These are phyloP conservation scores for Annulohypoxylon maeteangense DNA, from an alignment of 495 filamentous ascomycete species.

Conservation along the genomic window DNA sequence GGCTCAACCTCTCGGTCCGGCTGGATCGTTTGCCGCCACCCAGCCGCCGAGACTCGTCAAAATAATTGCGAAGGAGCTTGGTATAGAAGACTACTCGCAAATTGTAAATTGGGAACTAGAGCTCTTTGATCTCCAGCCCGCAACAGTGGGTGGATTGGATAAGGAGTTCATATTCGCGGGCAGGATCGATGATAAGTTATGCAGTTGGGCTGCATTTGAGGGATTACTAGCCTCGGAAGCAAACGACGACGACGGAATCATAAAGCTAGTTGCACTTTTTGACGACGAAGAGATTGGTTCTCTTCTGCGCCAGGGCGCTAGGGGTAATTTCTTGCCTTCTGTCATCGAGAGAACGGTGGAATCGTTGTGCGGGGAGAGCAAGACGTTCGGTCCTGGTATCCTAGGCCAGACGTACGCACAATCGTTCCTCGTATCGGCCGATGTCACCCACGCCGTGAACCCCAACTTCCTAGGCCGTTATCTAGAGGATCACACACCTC, in stretches of 20 bases:
- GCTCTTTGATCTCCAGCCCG: constrained; percentile 90
- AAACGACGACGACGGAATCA: constrained; percentile 62
- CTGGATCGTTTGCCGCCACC: constrained; percentile 75
- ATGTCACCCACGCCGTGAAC: constrained; percentile 94
- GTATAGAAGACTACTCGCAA: constrained; percentile 70
- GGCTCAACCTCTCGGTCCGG: constrained; percentile 53
- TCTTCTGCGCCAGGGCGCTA: constrained; percentile 87
- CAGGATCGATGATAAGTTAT: constrained; percentile 96
- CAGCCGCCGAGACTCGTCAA: constrained; percentile 87
- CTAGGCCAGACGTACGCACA: constrained; percentile 88
- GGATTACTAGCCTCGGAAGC: constrained; percentile 75
- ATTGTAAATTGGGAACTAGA: constrained; percentile 99
- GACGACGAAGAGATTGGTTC: constrained; percentile 98
- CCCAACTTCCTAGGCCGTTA: constrained; percentile 89
- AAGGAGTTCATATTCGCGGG: constrained; percentile 96
- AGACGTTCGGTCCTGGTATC: constrained; percentile 69
- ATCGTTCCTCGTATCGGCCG: constrained; percentile 90
- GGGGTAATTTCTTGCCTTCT: constrained; percentile 84
- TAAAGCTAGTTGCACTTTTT: constrained; percentile 90
- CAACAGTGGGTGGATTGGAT: constrained; percentile 83
- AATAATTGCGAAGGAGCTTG: constrained; percentile 79
- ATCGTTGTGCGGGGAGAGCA: constrained; percentile 60
- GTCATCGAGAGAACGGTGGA: constrained; percentile 84
- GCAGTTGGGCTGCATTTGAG: constrained; percentile 90
- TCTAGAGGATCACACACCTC: constrained; percentile 83